Conservation (phyloP, 179 eudicot genomes). For the Gypsophila paniculata region DNA sequence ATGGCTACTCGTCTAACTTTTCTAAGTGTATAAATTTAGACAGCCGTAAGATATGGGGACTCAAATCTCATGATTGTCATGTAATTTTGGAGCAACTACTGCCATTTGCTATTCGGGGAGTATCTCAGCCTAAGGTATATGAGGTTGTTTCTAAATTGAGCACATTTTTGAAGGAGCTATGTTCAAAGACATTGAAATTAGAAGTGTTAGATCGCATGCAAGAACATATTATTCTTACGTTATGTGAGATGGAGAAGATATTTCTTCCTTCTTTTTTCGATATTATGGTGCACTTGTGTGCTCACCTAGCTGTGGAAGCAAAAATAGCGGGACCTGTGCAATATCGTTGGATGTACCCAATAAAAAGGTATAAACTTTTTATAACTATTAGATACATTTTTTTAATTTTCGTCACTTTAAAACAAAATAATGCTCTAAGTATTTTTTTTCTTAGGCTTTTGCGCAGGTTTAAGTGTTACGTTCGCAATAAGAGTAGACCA, state of each 20-base stretch:
- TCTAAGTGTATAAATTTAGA: too few species aligned
- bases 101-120: constrained; percentile 3
- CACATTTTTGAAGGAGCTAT: too few species aligned
- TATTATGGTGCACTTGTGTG: constrained; percentile 28
- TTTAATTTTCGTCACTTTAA: background rate
- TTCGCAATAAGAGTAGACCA: constrained; percentile 20
- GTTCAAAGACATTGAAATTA: too few species aligned
- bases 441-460: background rate
- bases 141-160: constrained; percentile 5
- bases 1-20: too few species aligned
- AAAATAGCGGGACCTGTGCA: constrained; percentile 21
- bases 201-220: constrained; percentile 10
- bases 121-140: background rate
- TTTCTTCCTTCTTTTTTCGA: too few species aligned
- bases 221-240: constrained; percentile 13
- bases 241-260: constrained; percentile 15
- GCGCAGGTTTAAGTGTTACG: constrained; percentile 15
- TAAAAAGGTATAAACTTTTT: too few species aligned
- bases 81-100: constrained; percentile 27
- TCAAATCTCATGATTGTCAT: constrained; percentile 1
- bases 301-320: constrained; percentile 23
- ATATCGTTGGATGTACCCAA: too few species aligned
- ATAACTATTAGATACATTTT: too few species aligned
- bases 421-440: background rate
- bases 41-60: too few species aligned